Conservation (phyloP, 164 flowering plant genomes). For the Buxus sempervirens region DNA sequence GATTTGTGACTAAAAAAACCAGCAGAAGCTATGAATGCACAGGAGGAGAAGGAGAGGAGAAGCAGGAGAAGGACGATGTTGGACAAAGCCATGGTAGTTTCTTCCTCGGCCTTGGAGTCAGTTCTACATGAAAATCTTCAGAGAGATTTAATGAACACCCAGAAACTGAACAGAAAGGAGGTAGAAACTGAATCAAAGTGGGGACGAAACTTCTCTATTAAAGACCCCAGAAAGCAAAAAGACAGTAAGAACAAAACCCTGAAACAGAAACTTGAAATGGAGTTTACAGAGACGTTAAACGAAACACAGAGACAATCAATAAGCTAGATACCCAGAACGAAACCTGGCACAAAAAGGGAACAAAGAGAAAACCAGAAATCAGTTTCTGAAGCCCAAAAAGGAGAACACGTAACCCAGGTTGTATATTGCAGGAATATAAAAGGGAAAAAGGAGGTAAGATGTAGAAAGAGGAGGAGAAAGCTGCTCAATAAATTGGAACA, state of each 20-base stretch:
- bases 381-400: neutral
- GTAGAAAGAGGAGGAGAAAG: neutral
- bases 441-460: neutral
- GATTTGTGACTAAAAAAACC: constrained; percentile 15
- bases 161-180: neutral
- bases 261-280: constrained; percentile 1
- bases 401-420: neutral
- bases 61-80: constrained; percentile 14
- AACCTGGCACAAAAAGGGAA: neutral
- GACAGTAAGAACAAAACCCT: neutral
- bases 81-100: constrained; percentile 21
- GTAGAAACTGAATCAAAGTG: too few relatives aligned
- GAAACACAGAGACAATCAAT: neutral
- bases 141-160: constrained; percentile 1
- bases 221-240: neutral
- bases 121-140: constrained; percentile 7
- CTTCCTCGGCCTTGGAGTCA: constrained; percentile 5
- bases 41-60: constrained; percentile 22
- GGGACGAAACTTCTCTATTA: neutral
- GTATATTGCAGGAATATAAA: neutral
- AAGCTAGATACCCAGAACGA: neutral
- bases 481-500: neutral
- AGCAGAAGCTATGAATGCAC: constrained; percentile 11
- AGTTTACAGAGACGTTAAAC: neutral
- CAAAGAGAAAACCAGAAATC: neutral